Evolutionary conservation across 164 flowering plant species (phyloP).

Genomic region (Chimonanthus salicifolius): DNA sequence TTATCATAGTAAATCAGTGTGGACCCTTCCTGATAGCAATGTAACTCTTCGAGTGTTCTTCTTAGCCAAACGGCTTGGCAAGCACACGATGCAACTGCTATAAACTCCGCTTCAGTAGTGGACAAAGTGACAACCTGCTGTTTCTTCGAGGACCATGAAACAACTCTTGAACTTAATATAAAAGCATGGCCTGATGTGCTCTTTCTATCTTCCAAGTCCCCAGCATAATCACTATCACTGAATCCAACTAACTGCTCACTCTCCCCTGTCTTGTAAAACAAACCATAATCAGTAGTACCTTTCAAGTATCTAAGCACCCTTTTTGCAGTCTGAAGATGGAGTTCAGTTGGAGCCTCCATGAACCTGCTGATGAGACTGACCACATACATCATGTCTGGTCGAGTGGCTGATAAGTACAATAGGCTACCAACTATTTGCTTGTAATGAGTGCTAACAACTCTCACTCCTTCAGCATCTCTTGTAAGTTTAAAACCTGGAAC

Average conservation of each 20-base stretch:
- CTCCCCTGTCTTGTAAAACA: neutral
- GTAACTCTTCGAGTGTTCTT: constrained; percentile 1
- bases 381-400: too few species aligned
- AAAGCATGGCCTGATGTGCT: constrained; percentile 12
- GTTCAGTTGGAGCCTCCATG: neutral
- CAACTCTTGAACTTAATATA: neutral
- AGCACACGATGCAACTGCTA: too few species aligned
- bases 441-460: constrained; percentile 8
- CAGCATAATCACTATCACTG: neutral
- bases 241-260: constrained; percentile 3
- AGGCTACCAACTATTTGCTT: constrained; percentile 11
- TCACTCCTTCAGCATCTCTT: constrained; percentile 10
- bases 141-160: constrained; percentile 7
- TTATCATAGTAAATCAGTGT: neutral
- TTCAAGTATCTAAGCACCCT: too few species aligned
- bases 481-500: constrained; percentile 4
- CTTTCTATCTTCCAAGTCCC: constrained; percentile 10
- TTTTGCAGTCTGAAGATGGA: neutral
- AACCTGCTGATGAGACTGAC: too few species aligned
- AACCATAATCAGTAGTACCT: neutral
- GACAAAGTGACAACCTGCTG: too few species aligned
- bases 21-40: neutral
- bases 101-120: too few species aligned
- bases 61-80: too few species aligned
- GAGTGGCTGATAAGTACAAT: constrained; percentile 15